Percentiles rank a stretch among this genome's conserved stretches.
Evolutionary conservation across 1,139 yeast species (phyloP).

Genomic region (Scheffersomyces stambukii): DNA sequence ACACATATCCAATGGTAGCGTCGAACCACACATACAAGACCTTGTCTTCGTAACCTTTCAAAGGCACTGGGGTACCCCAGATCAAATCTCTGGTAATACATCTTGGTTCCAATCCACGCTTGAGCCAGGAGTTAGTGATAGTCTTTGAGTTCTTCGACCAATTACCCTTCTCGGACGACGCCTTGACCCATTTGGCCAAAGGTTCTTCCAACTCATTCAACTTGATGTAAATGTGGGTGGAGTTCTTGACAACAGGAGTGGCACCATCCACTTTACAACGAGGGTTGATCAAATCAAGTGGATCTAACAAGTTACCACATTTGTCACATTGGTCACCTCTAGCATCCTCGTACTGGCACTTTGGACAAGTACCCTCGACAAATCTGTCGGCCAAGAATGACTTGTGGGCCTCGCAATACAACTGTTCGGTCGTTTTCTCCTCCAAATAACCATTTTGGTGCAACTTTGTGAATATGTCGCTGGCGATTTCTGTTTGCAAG

Average conservation of each 20-base stretch:
- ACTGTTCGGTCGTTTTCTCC: constrained; percentile 83
- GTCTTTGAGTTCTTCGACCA: constrained; percentile 92
- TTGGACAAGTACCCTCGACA: constrained; percentile 97
- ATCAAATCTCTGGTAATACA: constrained; percentile 94
- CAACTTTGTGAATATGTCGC: constrained; percentile 78
- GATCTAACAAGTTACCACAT: constrained; percentile 86
- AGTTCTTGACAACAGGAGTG: constrained; percentile 71
- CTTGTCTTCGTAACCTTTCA: constrained; percentile 75
- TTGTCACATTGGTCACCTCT: constrained; percentile 99
- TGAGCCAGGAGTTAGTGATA: constrained; percentile 89
- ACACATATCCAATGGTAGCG: constrained; percentile 94
- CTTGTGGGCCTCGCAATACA: constrained; percentile 85
- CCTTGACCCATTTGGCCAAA: constrained; percentile 67
- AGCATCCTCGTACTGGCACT: constrained; percentile 92
- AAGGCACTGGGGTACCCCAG: constrained; percentile 99
- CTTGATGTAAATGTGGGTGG: constrained; percentile 81
- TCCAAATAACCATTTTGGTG: constrained; percentile 73
- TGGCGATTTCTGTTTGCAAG: constrained; percentile 92
- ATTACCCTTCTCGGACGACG: constrained; percentile 63
- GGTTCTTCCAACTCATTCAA: constrained; percentile 79
- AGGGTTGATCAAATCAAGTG: constrained; percentile 89
- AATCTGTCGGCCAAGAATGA: constrained; percentile 94
- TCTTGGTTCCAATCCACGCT: constrained; percentile 89
- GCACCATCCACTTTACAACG: constrained; percentile 90
- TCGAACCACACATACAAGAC: constrained; percentile 98